Evolutionary conservation across 352 stramenopile genomes (phyloP), one percentile per base, ranked within the genome.

Genomic region (Globisporangium lucens): DNA sequence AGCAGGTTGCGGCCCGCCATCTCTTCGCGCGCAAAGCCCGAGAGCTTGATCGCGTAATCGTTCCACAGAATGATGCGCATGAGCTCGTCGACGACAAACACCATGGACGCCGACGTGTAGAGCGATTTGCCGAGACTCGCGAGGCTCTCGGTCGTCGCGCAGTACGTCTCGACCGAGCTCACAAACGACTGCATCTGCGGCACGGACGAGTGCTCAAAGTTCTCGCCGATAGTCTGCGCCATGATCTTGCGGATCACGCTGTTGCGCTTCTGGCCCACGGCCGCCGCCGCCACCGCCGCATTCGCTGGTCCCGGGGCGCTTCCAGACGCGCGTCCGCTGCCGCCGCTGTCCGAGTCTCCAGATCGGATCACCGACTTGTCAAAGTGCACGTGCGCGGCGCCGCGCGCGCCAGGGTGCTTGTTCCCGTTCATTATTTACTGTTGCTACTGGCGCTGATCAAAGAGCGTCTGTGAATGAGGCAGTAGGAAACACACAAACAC

Each of bases 11-110:
- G 83, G 0, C 87, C 87, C 0, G 87, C 87, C 75, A 95, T 88
- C 66, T 95, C 84, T 61, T 95, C 85, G n/a, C 87, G 77, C 29
- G 79, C 77, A 68, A 85, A 93, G n/a, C 87, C 87, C 38, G 79
- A 79, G 55, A 89, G 73, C 66, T 83, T 80, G n/a, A 92, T 79
- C 0, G 87, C 87, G 46, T 75, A 78, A 63, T 95, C 87, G 62
- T 95, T 95, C 87, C 87, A 95, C 17, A 95, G 68, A 41, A 95
- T 95, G 24, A 95, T 88, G 61, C 87, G 87, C 85, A 93, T 92
- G 47, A 79, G 74, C 55, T 93, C 87, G 61, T 95, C 87, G 43
- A 95, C 78, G 36, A 93, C 87, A 75, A 95, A 94, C 29, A 94
- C 85, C 41, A 94, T 66, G 1, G 84, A 75, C 7, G 77, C 74